These are phyloP conservation scores for Pestalotiopsis sp. DNA, from an alignment of 2,329 filamentous ascomycete species.

Conservation along the genomic window DNA sequence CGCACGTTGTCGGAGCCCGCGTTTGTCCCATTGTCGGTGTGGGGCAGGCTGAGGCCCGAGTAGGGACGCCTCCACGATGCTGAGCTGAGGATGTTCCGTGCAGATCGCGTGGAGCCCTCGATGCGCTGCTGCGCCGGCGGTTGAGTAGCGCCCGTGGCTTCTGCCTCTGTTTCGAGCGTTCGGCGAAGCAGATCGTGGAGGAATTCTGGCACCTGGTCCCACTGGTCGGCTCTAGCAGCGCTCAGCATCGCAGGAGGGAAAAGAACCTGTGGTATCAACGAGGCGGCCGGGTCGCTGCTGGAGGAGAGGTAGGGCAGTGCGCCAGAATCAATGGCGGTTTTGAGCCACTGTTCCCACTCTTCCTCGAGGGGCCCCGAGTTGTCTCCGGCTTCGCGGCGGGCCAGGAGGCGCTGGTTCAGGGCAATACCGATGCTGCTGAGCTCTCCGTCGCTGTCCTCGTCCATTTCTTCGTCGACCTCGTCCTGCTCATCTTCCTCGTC, in stretches of 20 bases:
- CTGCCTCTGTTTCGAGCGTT: slow-evolving; percentile 43
- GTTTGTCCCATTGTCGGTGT: slow-evolving; percentile 31
- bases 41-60: slow-evolving; percentile 42
- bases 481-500: slow-evolving; percentile 37
- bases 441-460: slow-evolving; percentile 57
- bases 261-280: slow-evolving; percentile 37
- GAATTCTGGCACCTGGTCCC: slow-evolving; percentile 60
- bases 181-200: slow-evolving; percentile 56
- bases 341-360: slow-evolving; percentile 76
- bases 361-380: slow-evolving; percentile 64
- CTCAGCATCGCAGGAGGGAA: slow-evolving; percentile 56
- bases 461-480: slow-evolving; percentile 48
- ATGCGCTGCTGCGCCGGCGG: slow-evolving; percentile 19
- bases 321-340: slow-evolving; percentile 69
- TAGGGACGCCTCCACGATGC: slow-evolving; percentile 28
- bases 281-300: slow-evolving; percentile 27
- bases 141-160: slow-evolving; percentile 10
- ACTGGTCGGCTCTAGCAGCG: slow-evolving; percentile 58
- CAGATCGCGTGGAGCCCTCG: slow-evolving; percentile 11
- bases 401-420: slow-evolving; percentile 67
- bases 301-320: slow-evolving; percentile 52
- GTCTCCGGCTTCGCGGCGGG: slow-evolving; percentile 64
- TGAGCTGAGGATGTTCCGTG: slow-evolving; percentile 17
- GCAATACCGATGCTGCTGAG: slow-evolving; percentile 63
- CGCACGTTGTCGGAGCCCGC: slow-evolving; percentile 25